Percentiles rank a stretch among this genome's conserved stretches.
phyloP scores from a whole-genome alignment of 2,329 filamentous ascomycete genomes.

The Fusarium sp. region DNA sequence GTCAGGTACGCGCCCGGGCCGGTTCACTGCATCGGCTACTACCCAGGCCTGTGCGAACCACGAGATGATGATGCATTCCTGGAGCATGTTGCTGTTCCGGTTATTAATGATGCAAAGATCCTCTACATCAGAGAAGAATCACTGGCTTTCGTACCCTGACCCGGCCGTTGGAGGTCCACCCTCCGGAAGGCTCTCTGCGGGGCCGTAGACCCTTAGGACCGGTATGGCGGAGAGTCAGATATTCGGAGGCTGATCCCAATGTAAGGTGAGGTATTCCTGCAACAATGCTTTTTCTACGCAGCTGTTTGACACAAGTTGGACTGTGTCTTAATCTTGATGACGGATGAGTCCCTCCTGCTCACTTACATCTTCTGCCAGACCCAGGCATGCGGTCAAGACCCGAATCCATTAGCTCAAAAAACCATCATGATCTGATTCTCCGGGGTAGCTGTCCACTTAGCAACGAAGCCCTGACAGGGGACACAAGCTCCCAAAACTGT shows the following conservation, averaged over 20 bases:
- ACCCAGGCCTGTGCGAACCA: constrained; percentile 17
- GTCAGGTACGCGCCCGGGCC: constrained; percentile 4
- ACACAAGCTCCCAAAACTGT: neutral
- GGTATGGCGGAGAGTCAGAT: constrained; percentile 15
- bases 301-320: neutral
- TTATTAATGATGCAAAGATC: constrained; percentile 23
- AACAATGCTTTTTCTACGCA: neutral
- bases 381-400: no score
- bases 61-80: constrained; percentile 12
- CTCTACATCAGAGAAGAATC: neutral
- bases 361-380: neutral
- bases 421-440: constrained; percentile 15
- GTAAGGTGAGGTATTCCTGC: neutral
- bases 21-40: constrained; percentile 24
- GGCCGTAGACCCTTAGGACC: constrained; percentile 31
- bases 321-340: neutral
- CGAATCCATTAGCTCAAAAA: neutral
- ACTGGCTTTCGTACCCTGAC: constrained; percentile 21
- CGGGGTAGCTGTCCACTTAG: neutral
- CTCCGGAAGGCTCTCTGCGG: constrained; percentile 27
- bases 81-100: neutral
- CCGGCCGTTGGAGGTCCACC: constrained; percentile 32
- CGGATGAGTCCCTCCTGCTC: neutral
- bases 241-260: neutral
- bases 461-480: neutral